Evolutionary conservation across 345 rosid genomes (phyloP).

Genomic region (Cardamine occulta): DNA sequence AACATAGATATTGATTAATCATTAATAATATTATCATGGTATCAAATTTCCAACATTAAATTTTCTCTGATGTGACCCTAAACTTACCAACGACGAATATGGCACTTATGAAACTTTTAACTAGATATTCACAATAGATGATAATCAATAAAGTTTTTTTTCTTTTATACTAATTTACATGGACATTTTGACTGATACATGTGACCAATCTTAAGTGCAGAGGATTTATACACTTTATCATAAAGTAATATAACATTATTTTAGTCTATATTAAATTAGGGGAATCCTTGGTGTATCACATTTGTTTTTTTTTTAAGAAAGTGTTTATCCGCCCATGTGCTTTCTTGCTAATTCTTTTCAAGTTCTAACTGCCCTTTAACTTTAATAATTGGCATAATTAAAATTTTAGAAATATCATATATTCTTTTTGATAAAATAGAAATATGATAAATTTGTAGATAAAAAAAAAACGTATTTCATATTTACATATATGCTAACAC

Average conservation of each 20-base stretch:
- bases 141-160: background rate
- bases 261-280: slow-evolving; percentile 4
- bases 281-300: slow-evolving; percentile 27
- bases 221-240: slow-evolving; percentile 4
- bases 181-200: slow-evolving; percentile 12
- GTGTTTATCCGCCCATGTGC: slow-evolving; percentile 26
- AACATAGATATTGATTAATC: background rate
- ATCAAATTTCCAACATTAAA: slow-evolving; percentile 5
- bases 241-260: background rate
- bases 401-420: background rate
- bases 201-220: slow-evolving; percentile 22
- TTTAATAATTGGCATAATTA: slow-evolving; percentile 16
- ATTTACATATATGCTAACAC: background rate
- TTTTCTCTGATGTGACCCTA: slow-evolving; percentile 34
- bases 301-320: background rate
- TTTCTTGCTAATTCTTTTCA: slow-evolving; percentile 22
- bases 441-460: background rate
- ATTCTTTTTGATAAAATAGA: background rate
- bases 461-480: background rate
- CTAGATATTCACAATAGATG: slow-evolving; percentile 6
- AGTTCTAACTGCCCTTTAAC: slow-evolving; percentile 16
- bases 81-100: slow-evolving; percentile 41
- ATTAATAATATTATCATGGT: slow-evolving; percentile 23
- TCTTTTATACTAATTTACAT: slow-evolving; percentile 5
- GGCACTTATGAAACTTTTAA: slow-evolving; percentile 7